Base-by-base conservation (phyloP, 495 filamentous ascomycete species). In the Neurospora sp. region DNA sequence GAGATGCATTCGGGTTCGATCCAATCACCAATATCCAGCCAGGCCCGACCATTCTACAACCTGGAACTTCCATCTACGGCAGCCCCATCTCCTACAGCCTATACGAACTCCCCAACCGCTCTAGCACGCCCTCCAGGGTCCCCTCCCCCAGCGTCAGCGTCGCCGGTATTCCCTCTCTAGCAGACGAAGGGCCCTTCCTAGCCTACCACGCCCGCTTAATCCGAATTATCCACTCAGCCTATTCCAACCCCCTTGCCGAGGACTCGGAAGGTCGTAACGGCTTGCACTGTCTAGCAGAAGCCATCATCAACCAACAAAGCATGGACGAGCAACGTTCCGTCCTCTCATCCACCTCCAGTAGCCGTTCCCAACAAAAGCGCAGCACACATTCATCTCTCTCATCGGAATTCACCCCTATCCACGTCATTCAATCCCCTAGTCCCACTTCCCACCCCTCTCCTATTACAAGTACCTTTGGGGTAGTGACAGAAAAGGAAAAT, bases 271-370 rank as follows among this genome's bases (percentile, higher is more conserved):
- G 85, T 21, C 82, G 84, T 6, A 86, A 87, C 76, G 85, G 83
- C 31, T 77, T 87, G 19, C 85, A 87, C 71, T 84, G 84, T 71
- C 81, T 87, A 38, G 85, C 85, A 34, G 84, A 85, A 74, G 85
- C 82, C 36, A 78, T 78, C 43, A 72, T 83, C 69, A 74, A 76
- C 71, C 74, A 77, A 69, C 73, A 76, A 39, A 76, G 75, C 43
- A 78, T 79, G 75, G 75, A 79, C 48, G 72, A 78, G 28, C 74
- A 75, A 34, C 72, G 73, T 31, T 69, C 71, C 4, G 40, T 71
- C 13, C 7, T 37, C 11, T 19, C 70, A 8, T 48, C 71, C 17
- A 69, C 69, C 4, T 48, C 72, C n/a, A 70, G 54, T 17, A 70
- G 72, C 28, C 75, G 72, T 4, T 38, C 71, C 2, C 71, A 76